Evolutionary conservation across 768 basidiomycete species (phyloP), one percentile per base, ranked within the genome.

Genomic region (Collybia nuda): DNA sequence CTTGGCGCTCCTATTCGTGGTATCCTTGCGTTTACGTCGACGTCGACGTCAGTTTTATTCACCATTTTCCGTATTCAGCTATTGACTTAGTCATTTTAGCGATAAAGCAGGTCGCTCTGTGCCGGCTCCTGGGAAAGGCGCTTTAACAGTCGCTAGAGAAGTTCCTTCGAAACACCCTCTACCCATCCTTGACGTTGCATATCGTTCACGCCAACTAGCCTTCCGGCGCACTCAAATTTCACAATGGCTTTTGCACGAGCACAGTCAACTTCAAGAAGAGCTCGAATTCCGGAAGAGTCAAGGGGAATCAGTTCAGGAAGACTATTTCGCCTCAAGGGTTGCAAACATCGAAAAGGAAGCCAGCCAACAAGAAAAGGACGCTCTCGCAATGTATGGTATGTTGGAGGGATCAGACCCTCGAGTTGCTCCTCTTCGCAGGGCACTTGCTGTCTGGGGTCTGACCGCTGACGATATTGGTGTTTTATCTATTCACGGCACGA

Each of bases 71-170:
- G 12, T 42, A 15, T 21, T 29, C 38, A 46, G 46, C 11, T 38
- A 39, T 28, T 21, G 36, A 21, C 32, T 14, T 9, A 54, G 23
- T 17, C 50, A 41, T 36, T 46, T 38, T 65, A 96, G 90, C 58
- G 97, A 99, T 77, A 99, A 99, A 73, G 96, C 97, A 53, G 97
- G 97, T 15, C 93, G 97, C 44, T 98, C 95, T 3, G 85, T 99
- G 50, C 97, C 97, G 40, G 97, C 97, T 52, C 97, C 97, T 43
- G 97, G 97, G 50, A 86, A 87, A 52, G 97, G 97, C 57, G 90
- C 93, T 22, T 81, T 99, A 35, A 83, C 86, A 8, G 84, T 95
- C 49, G 97, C 93, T 12, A 81, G 93, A 54, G 85, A 98, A 73
- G 72, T 96, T 39, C 77, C 85, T 6, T 81, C 89, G 2, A 87